These are phyloP conservation scores for Polygonum maritimum DNA, from an alignment of 148 eudicot genomes.

Conservation along the genomic window DNA sequence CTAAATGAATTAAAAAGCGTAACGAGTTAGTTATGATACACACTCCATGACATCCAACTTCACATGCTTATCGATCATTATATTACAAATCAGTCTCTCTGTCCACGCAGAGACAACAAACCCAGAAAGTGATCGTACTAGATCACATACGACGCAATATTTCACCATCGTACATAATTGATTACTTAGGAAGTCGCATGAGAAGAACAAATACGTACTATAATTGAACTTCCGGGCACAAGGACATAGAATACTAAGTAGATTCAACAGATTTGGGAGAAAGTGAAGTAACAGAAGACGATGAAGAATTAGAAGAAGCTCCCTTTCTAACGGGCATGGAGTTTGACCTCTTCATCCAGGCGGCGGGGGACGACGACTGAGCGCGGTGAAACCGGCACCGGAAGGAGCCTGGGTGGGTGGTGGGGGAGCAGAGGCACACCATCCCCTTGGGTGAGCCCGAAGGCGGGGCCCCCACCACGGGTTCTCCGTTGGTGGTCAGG, in stretches of 20 bases:
- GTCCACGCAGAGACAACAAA: neutral
- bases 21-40: neutral
- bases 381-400: slow-evolving; percentile 58
- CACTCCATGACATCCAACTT: neutral
- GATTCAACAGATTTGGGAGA: slow-evolving; percentile 6
- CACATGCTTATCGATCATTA: neutral
- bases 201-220: neutral
- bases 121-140: neutral
- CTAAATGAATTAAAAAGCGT: no score
- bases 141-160: no score
- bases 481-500: neutral
- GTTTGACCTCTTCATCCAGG: slow-evolving; percentile 43
- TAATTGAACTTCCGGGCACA: neutral
- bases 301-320: neutral
- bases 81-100: neutral
- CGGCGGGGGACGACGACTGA: neutral
- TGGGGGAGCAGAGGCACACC: slow-evolving; percentile 68
- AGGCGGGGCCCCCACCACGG: neutral
- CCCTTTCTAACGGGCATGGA: slow-evolving; percentile 18
- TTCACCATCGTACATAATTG: neutral
- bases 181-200: neutral
- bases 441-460: slow-evolving; percentile 27
- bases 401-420: slow-evolving; percentile 70
- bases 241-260: neutral
- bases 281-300: neutral